Evolutionary conservation across 139 green algal genomes (phyloP).

Genomic region (Eudorina sp.): DNA sequence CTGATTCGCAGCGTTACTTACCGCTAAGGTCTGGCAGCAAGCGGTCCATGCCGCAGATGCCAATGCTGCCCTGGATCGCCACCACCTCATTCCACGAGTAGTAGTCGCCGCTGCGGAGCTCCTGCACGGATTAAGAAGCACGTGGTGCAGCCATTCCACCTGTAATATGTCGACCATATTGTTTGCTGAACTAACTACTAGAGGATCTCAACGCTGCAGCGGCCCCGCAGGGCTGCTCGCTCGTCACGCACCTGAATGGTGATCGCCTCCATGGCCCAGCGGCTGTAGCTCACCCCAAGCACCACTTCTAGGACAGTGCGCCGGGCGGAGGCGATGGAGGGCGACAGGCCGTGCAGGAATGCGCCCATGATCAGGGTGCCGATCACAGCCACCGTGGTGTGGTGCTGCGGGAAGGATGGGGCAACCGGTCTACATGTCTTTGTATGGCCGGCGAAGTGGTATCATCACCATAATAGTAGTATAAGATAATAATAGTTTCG

Average conservation of each 20-base stretch:
- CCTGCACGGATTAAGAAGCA: neutral
- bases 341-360: slow-evolving; percentile 57
- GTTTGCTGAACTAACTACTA: too few species aligned
- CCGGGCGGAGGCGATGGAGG: slow-evolving; percentile 26
- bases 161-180: too few species aligned
- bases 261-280: slow-evolving; percentile 56
- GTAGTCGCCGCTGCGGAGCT: slow-evolving; percentile 41
- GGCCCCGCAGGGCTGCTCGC: too few species aligned
- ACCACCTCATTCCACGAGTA: slow-evolving; percentile 52
- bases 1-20: too few species aligned
- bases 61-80: slow-evolving; percentile 40
- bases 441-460: too few species aligned
- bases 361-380: slow-evolving; percentile 58
- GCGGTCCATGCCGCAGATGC: slow-evolving; percentile 49
- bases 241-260: slow-evolving; percentile 19
- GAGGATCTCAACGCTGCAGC: too few species aligned
- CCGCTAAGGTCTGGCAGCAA: too few species aligned
- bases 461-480: too few species aligned
- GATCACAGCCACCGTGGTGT: slow-evolving; percentile 41
- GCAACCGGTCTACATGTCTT: too few species aligned
- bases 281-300: slow-evolving; percentile 53
- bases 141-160: too few species aligned
- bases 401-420: neutral
- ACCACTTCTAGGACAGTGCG: slow-evolving; percentile 44
- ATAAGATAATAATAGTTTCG: too few species aligned